Percentiles rank a stretch among this genome's conserved stretches.
phyloP scores from a whole-genome alignment of 2,329 filamentous ascomycete genomes.

The Niveomyces coronatus region DNA sequence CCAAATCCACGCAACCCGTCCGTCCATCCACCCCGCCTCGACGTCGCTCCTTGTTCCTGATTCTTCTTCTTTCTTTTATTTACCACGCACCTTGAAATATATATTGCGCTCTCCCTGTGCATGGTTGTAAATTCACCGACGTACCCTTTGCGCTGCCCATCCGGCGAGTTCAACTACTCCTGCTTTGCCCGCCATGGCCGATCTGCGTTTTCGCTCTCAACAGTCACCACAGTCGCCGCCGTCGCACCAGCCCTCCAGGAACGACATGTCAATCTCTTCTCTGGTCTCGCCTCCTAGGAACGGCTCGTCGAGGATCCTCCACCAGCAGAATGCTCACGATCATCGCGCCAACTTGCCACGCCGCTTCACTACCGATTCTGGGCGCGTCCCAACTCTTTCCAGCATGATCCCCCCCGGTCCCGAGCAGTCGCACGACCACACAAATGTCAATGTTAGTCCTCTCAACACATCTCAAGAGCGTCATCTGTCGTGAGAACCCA shows the following conservation, averaged over 20 bases:
- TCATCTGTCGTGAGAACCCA: no score
- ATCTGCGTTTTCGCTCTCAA: slow-evolving; percentile 60
- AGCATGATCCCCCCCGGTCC: slow-evolving; percentile 44
- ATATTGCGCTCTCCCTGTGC: slow-evolving; percentile 22
- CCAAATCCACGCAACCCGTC: slow-evolving; percentile 10
- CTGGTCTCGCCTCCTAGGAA: slow-evolving; percentile 67
- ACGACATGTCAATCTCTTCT: slow-evolving; percentile 64
- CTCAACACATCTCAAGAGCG: slow-evolving; percentile 1
- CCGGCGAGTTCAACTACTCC: slow-evolving; percentile 30
- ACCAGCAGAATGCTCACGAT: slow-evolving; percentile 49
- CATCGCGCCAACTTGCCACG: slow-evolving; percentile 70
- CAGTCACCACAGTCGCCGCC: slow-evolving; percentile 1
- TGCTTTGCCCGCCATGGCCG: slow-evolving; percentile 49
- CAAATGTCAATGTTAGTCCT: slow-evolving; percentile 23
- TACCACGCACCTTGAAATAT: slow-evolving; percentile 19
- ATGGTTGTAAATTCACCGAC: no score
- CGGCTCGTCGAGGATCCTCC: slow-evolving; percentile 47
- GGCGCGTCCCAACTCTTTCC: slow-evolving; percentile 67
- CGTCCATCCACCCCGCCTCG: slow-evolving; percentile 21
- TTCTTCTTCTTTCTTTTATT: slow-evolving; percentile 17
- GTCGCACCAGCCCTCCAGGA: slow-evolving; percentile 60
- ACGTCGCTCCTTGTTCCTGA: slow-evolving; percentile 18
- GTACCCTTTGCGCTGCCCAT: slow-evolving; percentile 24
- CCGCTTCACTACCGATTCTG: slow-evolving; percentile 87
- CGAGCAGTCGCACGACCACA: slow-evolving; percentile 39